Evolutionary conservation across 352 stramenopile genomes (phyloP).

Genomic region (Globisporangium apiculatum): DNA sequence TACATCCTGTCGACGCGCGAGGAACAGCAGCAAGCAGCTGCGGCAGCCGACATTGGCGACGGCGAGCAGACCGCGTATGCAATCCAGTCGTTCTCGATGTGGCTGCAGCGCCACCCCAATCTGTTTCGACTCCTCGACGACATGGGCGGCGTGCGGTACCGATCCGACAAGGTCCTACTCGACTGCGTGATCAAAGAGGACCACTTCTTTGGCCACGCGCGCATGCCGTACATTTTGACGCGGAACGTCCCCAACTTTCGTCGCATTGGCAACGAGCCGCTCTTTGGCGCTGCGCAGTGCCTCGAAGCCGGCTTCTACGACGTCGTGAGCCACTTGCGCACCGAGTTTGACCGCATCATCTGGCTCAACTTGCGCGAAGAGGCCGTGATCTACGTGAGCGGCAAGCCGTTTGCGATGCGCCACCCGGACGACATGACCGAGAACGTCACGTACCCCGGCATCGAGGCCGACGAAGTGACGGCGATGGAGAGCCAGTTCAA

Average conservation of each 20-base stretch:
- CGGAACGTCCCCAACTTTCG: constrained; percentile 83
- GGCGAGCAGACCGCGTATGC: constrained; percentile 14
- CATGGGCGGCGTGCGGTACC: constrained; percentile 71
- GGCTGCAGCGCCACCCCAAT: constrained; percentile 64
- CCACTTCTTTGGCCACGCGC: constrained; percentile 80
- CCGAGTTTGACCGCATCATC: constrained; percentile 60
- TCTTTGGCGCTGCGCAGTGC: constrained; percentile 82
- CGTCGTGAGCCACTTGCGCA: constrained; percentile 47
- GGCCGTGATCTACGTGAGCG: constrained; percentile 87
- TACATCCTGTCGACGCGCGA: constrained; percentile 51
- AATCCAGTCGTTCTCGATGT: constrained; percentile 69
- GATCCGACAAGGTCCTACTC: constrained; percentile 74
- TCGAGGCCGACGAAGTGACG: constrained; percentile 85
- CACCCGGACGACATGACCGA: constrained; percentile 74
- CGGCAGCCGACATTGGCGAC: constrained; percentile 1
- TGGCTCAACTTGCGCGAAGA: constrained; percentile 91
- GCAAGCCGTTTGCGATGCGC: constrained; percentile 81
- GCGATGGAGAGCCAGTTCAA: constrained; percentile 83
- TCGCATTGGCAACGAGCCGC: constrained; percentile 65
- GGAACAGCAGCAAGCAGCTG: not conserved
- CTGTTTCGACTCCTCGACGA: constrained; percentile 74
- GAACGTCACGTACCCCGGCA: constrained; percentile 85
- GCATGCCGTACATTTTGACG: constrained; percentile 58
- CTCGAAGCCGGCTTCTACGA: constrained; percentile 68
- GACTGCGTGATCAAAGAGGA: constrained; percentile 86